These are phyloP conservation scores for Bruguiera hainesii DNA, from an alignment of 441 rosid species.

Conservation along the genomic window DNA sequence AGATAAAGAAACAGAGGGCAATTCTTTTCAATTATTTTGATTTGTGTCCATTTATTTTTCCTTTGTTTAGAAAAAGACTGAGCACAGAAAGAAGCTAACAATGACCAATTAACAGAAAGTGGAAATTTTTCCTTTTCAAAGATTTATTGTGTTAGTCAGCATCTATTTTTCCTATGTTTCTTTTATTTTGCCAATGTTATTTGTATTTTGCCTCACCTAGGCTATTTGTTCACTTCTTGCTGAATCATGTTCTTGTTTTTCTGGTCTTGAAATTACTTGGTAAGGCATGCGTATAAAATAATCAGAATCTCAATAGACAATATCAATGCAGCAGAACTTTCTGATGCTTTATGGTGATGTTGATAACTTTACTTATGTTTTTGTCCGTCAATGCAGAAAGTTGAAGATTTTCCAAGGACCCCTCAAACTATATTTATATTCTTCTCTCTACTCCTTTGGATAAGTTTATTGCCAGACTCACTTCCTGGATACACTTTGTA, in stretches of 20 bases:
- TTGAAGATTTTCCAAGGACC: conserved; percentile 16
- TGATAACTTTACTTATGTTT: background rate
- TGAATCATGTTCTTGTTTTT: background rate
- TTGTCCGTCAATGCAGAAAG: conserved; percentile 21
- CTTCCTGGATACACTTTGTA: background rate
- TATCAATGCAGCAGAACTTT: background rate
- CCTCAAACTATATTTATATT: background rate
- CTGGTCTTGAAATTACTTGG: background rate
- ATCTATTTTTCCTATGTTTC: background rate
- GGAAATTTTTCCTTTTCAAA: conserved; percentile 8
- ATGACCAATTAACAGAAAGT: conserved; percentile 1
- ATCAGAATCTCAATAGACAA: no score
- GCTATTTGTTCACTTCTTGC: background rate
- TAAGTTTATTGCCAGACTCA: conserved; percentile 3
- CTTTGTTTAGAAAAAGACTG: conserved; percentile 6
- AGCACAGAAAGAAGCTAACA: conserved; percentile 8
- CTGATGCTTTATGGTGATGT: background rate
- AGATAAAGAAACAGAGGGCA: background rate
- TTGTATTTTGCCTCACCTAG: background rate
- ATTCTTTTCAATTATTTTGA: background rate
- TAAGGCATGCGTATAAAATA: background rate
- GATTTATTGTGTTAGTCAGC: background rate
- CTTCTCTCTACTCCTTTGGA: conserved; percentile 2
- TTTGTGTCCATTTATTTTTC: conserved; percentile 6
- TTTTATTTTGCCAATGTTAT: background rate